Conservation (phyloP, 352 stramenopile genomes). For the Globisporangium parvum region DNA sequence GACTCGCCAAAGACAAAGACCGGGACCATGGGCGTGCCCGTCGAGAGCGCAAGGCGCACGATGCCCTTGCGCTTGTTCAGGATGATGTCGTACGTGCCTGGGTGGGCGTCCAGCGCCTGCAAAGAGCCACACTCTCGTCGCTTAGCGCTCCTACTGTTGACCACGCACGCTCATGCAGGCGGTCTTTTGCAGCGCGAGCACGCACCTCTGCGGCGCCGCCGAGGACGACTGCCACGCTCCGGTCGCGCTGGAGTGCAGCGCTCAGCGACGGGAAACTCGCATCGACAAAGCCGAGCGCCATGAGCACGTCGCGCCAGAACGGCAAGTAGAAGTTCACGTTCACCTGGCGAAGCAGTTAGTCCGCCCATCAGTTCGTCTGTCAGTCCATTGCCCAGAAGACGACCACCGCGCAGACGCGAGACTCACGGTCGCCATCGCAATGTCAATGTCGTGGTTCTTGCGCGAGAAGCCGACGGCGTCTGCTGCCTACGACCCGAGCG, state of each 20-base stretch:
- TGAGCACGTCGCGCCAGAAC: constrained; percentile 45
- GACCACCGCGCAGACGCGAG: too few relatives aligned
- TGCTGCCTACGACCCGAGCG: constrained; percentile 20
- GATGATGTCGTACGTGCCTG: constrained; percentile 39
- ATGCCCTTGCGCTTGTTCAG: constrained; percentile 65
- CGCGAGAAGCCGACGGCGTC: constrained; percentile 28
- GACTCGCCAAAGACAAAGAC: constrained; percentile 73
- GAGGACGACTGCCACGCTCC: constrained; percentile 30
- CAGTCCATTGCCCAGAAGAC: neutral
- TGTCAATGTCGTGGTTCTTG: constrained; percentile 33
- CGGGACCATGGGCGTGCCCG: constrained; percentile 46
- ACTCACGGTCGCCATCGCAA: constrained; percentile 38
- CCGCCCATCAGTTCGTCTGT: neutral
- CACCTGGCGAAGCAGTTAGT: constrained; percentile 14
- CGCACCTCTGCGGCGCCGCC: constrained; percentile 41
- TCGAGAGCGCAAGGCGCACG: constrained; percentile 51
- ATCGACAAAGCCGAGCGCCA: constrained; percentile 45
- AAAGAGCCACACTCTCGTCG: neutral
- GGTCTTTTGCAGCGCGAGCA: neutral
- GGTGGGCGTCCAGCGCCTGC: constrained; percentile 40
- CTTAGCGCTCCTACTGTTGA: neutral
- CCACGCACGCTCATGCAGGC: too few relatives aligned
- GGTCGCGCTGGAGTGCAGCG: constrained; percentile 20
- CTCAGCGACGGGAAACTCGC: constrained; percentile 37
- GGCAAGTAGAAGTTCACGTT: constrained; percentile 44